Evolutionary conservation across 2,329 filamentous ascomycete genomes (phyloP).

Genomic region (Fonsecaea pugnacius): DNA sequence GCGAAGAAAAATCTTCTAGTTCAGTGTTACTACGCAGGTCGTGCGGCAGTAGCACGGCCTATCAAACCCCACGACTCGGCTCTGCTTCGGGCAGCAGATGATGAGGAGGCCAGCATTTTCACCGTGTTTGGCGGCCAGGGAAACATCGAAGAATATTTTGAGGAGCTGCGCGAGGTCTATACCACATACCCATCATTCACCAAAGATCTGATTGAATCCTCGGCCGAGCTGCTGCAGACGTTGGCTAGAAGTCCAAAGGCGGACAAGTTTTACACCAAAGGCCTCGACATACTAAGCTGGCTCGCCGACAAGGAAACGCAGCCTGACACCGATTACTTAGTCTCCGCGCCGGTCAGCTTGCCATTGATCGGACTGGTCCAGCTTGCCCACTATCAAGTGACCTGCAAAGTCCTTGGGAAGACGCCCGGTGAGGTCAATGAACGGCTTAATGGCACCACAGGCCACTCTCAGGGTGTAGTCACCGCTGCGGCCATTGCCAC

Average conservation of each 20-base stretch:
- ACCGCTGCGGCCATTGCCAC: constrained; percentile 90
- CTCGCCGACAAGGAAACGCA: constrained; percentile 85
- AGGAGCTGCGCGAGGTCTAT: constrained; percentile 91
- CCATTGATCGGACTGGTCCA: constrained; percentile 95
- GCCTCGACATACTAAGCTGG: constrained; percentile 94
- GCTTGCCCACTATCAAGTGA: constrained; percentile 91
- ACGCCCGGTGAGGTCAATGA: constrained; percentile 87
- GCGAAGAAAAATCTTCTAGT: constrained; percentile 91
- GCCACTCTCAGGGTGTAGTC: constrained; percentile 95
- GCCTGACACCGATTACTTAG: constrained; percentile 90
- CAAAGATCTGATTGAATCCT: constrained; percentile 77
- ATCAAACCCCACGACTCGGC: constrained; percentile 95
- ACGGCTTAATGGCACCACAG: constrained; percentile 83
- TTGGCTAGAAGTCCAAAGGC: constrained; percentile 82
- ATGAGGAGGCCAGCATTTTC: constrained; percentile 83
- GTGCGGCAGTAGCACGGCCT: constrained; percentile 78
- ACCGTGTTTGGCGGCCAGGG: constrained; percentile 96
- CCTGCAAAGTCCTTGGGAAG: constrained; percentile 86
- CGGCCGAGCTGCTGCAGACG: constrained; percentile 84
- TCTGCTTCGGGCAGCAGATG: constrained; percentile 82
- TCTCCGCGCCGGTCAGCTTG: constrained; percentile 93
- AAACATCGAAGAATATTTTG: constrained; percentile 99
- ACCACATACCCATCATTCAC: constrained; percentile 89
- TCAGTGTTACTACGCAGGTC: constrained; percentile 86
- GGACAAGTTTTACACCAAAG: constrained; percentile 95